These are phyloP conservation scores for Deinandra increscens DNA, from an alignment of 129 eudicot genomes.

Conservation along the genomic window DNA sequence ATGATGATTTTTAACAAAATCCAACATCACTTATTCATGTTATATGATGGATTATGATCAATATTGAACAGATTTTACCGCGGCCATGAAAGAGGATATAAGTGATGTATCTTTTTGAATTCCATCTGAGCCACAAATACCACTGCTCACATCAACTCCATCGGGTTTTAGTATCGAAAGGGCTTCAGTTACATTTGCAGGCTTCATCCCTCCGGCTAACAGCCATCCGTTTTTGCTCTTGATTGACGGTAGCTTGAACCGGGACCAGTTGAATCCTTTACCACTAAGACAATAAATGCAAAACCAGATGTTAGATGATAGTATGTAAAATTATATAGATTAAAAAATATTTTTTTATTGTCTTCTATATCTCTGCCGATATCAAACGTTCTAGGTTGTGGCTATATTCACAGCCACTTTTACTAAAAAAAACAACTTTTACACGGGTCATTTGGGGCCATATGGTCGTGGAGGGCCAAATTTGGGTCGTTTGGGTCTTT, in stretches of 20 bases:
- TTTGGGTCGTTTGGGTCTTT: no score
- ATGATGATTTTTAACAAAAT: neutral
- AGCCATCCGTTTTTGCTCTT: conserved; percentile 89
- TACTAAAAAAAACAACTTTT: no score
- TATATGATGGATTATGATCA: conserved; percentile 22
- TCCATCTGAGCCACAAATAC: conserved; percentile 88
- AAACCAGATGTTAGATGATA: conserved; percentile 16
- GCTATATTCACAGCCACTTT: no score
- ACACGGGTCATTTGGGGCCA: no score
- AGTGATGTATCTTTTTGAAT: conserved; percentile 67
- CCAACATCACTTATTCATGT: conserved; percentile 14
- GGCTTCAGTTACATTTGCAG: conserved; percentile 67
- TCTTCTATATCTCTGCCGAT: no score
- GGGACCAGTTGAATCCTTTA: conserved; percentile 84
- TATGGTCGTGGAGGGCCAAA: no score
- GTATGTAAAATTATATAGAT: neutral
- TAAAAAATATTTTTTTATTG: no score
- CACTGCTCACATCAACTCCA: conserved; percentile 95
- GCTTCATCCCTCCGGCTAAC: conserved; percentile 86
- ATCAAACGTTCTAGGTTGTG: no score
- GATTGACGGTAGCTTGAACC: conserved; percentile 68
- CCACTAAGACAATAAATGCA: conserved; percentile 53
- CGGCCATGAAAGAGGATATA: conserved; percentile 65
- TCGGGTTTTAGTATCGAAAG: conserved; percentile 59
- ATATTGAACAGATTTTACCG: conserved; percentile 55